Evolutionary conservation across 2,329 filamentous ascomycete genomes (phyloP), one percentile per base, ranked within the genome.

Genomic region (Neurospora sp.): DNA sequence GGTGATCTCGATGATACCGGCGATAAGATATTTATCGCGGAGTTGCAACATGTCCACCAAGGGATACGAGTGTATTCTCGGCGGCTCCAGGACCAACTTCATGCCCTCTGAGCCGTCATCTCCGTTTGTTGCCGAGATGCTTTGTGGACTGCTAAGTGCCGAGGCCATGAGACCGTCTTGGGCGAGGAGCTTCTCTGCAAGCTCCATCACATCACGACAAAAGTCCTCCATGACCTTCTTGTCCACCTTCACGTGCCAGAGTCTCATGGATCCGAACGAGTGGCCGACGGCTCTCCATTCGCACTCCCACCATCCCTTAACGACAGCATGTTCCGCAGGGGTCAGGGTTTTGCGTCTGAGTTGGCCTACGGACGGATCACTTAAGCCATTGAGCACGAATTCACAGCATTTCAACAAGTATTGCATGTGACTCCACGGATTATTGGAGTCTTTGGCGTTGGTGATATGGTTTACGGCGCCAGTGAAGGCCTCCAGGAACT

Each of bases 131-230:
- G 70, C 67, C 4, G 52, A 40, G 23, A 42, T 73, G 71, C 62
- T 75, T 73, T 70, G 73, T 69, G 75, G 71, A 1, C 75, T 74
- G 68, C 78, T 78, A 43, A 93, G 79, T 13, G 92, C 91, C 66
- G 90, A 91, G 2, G 92, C 88, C 73, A 99, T 89, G 71, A 97
- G 86, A 68, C 89, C 90, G 78, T 96, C 96, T 75, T 97, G 90
- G 52, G 92, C 90, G 77, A 98, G 92, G 1, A 97, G 85, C 42
- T 87, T 86, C 76, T 97, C 92, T 0, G 95, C 94, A 77, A 97
- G 92, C 76, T 98, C 93, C 88, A 99, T 99, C 15, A 92, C 92
- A 77, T 97, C 93, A 74, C 96, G 90, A 77, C 94, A 97, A 76
- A 98, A 97, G 70, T 97, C 90, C 76, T 93, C 90, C 92, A 99